Evolutionary conservation across 345 rosid genomes (phyloP).

Genomic region (Arabidopsis suecica): DNA sequence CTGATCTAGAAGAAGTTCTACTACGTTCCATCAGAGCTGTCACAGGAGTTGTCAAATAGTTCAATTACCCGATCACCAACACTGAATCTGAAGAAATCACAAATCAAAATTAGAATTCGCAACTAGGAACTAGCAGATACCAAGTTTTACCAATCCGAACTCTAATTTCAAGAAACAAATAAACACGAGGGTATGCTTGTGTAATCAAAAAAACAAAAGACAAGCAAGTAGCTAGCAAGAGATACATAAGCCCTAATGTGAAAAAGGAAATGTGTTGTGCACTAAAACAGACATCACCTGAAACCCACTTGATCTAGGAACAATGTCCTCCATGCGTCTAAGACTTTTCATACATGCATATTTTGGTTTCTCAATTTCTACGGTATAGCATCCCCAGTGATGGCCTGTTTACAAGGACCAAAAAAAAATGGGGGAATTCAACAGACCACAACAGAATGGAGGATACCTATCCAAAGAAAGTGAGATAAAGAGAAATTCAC

Average conservation of each 20-base stretch:
- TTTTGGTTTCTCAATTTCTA: conserved; percentile 80
- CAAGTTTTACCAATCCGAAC: background rate
- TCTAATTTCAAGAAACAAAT: background rate
- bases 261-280: conserved; percentile 47
- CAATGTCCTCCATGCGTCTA: conserved; percentile 90
- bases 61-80: conserved; percentile 82
- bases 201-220: background rate
- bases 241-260: conserved; percentile 47
- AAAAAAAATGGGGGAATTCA: background rate
- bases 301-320: conserved; percentile 72
- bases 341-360: conserved; percentile 76
- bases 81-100: conserved; percentile 61
- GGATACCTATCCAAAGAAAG: background rate
- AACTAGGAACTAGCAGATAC: conserved; percentile 16
- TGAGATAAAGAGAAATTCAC: conserved; percentile 46
- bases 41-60: conserved; percentile 62
- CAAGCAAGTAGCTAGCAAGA: background rate
- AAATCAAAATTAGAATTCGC: conserved; percentile 11
- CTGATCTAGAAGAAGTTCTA: conserved; percentile 80
- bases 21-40: conserved; percentile 65
- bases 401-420: conserved; percentile 58
- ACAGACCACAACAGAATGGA: background rate
- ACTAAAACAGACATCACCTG: conserved; percentile 54
- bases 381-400: conserved; percentile 89
- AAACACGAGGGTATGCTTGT: background rate